Percentiles rank a stretch among this genome's conserved stretches.
These are phyloP conservation scores for Dissophora ornata DNA, from an alignment of 192 early-diverging fungal genomes.

Conservation along the genomic window DNA sequence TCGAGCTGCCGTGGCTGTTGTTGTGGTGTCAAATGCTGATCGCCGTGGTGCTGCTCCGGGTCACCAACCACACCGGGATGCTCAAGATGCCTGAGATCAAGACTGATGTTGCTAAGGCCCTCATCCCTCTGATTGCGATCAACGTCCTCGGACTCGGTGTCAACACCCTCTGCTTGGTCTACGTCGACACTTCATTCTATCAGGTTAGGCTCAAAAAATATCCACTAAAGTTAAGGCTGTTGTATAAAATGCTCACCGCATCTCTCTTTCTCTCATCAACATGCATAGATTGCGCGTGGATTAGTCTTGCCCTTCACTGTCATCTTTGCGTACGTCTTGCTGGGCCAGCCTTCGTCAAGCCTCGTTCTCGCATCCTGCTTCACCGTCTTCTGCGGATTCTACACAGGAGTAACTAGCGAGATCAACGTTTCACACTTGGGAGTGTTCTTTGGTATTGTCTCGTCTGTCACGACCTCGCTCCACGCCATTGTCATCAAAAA, in stretches of 20 bases:
- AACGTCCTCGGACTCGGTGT: conserved; percentile 68
- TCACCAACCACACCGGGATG: conserved; percentile 30
- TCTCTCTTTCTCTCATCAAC: no score
- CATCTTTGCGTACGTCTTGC: conserved; percentile 52
- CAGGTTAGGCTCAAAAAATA: conserved; percentile 55
- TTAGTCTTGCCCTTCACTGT: conserved; percentile 70
- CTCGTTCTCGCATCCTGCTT: conserved; percentile 56
- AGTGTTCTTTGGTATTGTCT: conserved; percentile 61
- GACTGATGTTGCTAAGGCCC: conserved; percentile 20
- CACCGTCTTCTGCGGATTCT: conserved; percentile 64
- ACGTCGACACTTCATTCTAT: conserved; percentile 70
- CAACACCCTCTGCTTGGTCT: conserved; percentile 68
- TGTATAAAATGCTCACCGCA: background rate
- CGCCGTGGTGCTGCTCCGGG: conserved; percentile 60
- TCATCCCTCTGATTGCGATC: conserved; percentile 59
- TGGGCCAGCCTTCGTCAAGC: conserved; percentile 48
- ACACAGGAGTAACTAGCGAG: conserved; percentile 59
- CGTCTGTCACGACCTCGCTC: conserved; percentile 64
- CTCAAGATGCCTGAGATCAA: conserved; percentile 55
- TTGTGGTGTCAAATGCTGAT: conserved; percentile 67
- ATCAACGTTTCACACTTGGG: conserved; percentile 47
- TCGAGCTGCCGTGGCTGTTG: conserved; percentile 62
- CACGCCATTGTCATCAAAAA: conserved; percentile 74
- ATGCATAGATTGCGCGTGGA: conserved; percentile 67
- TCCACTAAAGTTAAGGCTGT: background rate